Evolutionary conservation across 2,329 filamentous ascomycete species (phyloP), one percentile per base, ranked within the genome.

Genomic region (Aspergillus calidoustus): DNA sequence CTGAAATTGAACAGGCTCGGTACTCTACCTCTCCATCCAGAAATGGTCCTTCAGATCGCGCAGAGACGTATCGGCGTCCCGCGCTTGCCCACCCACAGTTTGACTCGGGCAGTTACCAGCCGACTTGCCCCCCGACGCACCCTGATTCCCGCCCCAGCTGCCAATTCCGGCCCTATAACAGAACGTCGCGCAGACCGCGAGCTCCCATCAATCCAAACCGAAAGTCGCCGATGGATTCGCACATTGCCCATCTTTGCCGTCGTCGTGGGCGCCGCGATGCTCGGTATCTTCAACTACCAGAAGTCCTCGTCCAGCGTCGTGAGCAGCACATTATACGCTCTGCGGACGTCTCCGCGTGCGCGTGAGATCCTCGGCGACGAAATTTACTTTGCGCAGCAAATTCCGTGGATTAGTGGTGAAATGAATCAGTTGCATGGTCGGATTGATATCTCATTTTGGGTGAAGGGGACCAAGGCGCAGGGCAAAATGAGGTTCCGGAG

Each of bases 251-350:
- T 96, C 75, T 98, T 98, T 84, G 75, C 90, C 57, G 78, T 86
- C 65, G 82, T 92, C 65, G 87, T 97, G 69, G 85, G 86, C 53
- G 83, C 84, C 59, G 90, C 89, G 68, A 89, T 89, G 67, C 81
- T 96, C 63, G 92, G 90, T 69, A 97, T 99, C 78, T 98, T 99
- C 90, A 99, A 99, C 85, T 98, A 99, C 86, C 94, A 99, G 78
- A 97, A 97, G 78, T 87, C 89, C 60, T 92, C 91, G n/a, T 92
- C 89, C 28, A 91, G 91, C 58, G 86, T 94, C 31, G 91, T 97
- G n/a, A 88, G 88, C 59, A 92, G 91, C 59, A 95, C 93, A 4
- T 86, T 99, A 30, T 99, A 98, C 83, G 91, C 94, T 1, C 86
- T 99, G 66, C 91, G 95, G 66, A 96, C 91, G 3, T 92, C 90